Evolutionary conservation across 2,329 filamentous ascomycete species (phyloP).

Genomic region (Teratosphaeria zuluensis): DNA sequence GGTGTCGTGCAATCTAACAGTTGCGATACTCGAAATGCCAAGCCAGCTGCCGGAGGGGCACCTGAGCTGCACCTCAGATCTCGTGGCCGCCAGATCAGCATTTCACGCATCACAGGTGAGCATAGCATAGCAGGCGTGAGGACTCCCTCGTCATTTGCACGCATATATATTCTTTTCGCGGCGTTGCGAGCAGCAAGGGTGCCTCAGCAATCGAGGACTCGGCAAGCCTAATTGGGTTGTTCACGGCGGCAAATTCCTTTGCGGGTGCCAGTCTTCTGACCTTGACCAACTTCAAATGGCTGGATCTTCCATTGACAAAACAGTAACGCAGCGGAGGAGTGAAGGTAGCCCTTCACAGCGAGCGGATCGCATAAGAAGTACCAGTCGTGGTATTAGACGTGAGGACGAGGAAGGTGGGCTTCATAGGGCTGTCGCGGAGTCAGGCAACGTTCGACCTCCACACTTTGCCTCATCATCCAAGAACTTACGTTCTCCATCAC

Average conservation of each 20-base stretch:
- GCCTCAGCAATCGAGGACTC: background rate
- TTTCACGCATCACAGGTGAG: background rate
- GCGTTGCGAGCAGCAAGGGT: background rate
- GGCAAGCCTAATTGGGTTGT: background rate
- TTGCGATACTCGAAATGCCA: background rate
- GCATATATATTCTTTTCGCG: background rate
- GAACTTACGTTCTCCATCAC: conserved; percentile 2
- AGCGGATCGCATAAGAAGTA: conserved; percentile 4
- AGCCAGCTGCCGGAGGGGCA: background rate
- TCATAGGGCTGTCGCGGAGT: conserved; percentile 6
- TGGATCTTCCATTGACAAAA: conserved; percentile 7
- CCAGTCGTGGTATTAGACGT: conserved; percentile 1
- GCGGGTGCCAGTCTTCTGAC: conserved; percentile 2
- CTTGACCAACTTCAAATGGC: conserved; percentile 11
- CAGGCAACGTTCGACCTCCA: conserved; percentile 8
- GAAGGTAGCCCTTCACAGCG: conserved; percentile 3
- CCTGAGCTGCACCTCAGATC: background rate
- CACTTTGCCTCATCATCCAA: conserved; percentile 5
- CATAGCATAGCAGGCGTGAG: background rate
- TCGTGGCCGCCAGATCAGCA: background rate
- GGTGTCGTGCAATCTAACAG: background rate
- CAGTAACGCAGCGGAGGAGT: conserved; percentile 3
- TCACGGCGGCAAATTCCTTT: background rate
- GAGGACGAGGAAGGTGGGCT: background rate
- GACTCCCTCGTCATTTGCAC: background rate